Base-by-base conservation (phyloP, 495 filamentous ascomycete genomes). In the Astrocystis sublimbata region DNA sequence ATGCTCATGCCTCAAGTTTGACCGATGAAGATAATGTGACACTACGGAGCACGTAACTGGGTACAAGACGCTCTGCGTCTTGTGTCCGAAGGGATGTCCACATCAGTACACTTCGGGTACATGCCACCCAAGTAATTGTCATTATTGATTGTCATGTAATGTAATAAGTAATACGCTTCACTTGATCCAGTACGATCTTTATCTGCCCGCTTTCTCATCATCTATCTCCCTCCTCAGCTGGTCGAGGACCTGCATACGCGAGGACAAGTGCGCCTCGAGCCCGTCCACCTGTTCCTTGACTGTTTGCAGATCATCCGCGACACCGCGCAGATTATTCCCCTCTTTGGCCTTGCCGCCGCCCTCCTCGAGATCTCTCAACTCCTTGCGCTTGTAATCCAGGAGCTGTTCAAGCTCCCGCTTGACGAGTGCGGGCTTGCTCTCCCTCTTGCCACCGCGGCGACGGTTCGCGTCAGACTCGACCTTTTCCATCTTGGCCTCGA, bases 331-430 rank as follows among this genome's bases (percentile, higher is more conserved):
- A 78, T 75, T 90, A 71, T 72, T 75, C 68, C 79, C 89, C 70
- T 68, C 77, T 81, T 73, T 85, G 73, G 65, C 89, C 73, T 76
- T 89, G 75, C 74, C 84, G 61, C 85, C 85, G 68, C 91, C 92
- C 83, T 90, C 91, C 83, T 93, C 85, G 75, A 83, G 49, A 79
- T 96, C 76, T 33, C 86, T 67, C 67, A 91, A 72, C 72, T 86
- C 83, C 60, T 82, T 75, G 54, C 89, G 75, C 78, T 92, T 92
- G 69, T 89, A 91, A 62, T 92, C 89, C 62, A 98, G 75, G 71
- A 98, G 77, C 78, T 93, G 88, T 74, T 97, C 92, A 43, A 96
- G 79, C 78, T 98, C 94, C 60, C 93, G 80, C 81, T 97, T 97
- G 55, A 97, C 91, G 15, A 98, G 77, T 58, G 92, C 91, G 4